Evolutionary conservation across 169 alveolate genomes (phyloP), one percentile per base, ranked within the genome.

Genomic region (Plasmodium chabaudi): DNA sequence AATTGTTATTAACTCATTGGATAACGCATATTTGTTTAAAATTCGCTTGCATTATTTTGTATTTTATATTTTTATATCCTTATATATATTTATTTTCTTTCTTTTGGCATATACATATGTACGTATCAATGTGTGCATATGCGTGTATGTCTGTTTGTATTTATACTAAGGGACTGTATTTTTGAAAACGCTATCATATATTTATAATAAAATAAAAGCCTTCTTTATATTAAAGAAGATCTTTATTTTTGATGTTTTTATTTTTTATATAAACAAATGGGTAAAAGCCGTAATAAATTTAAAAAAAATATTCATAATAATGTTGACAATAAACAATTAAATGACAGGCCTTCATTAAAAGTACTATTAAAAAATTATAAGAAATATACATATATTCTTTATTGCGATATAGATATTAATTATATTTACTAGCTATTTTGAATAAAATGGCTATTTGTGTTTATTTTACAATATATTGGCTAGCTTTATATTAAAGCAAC

Each of bases 311-410:
- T 64, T 64, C 67, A 77, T 44, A 55, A 64, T 23, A 68, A 68
- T 65, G 89, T 77, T 77, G 89, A 51, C 12, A 51, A 77, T 53
- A 77, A 67, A 77, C 44, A 49, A 64, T 77, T 77, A 64, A 77
- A 77, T 10, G 64, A 64, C 47, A 77, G 39, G 56, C 89, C 89
- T 5, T 77, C 89, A 39, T 42, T 77, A 77, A 64, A 65, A 65
- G 89, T 77, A 77, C 56, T 25, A 17, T 21, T 23, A 74, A 74
- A 61, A 27, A 61, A 74, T 61, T 1, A 46, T 23, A 74, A 0
- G 6, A 51, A 51, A 34, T 34, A 27, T 27, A 34, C 5, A 34
- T 34, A 27, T 27, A 27, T 27, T 3, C 0, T 34, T 0, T 34
- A 34, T 34, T 34, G 42, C 7, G 7, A 34, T 34, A 34, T 27